Evolutionary conservation across 495 filamentous ascomycete species (phyloP).

Genomic region (Tuber indicum): DNA sequence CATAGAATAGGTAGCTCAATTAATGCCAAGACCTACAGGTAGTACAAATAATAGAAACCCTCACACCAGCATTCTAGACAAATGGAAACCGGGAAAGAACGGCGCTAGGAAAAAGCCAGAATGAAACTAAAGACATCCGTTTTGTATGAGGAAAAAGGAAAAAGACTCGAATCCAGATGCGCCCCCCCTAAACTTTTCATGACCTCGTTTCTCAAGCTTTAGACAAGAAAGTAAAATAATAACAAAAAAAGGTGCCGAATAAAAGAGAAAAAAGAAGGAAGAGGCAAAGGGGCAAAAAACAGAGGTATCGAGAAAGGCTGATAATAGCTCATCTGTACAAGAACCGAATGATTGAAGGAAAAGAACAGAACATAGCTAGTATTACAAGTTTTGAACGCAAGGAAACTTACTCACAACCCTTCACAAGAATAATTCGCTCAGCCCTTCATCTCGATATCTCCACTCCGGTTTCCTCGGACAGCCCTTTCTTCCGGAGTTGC

Average conservation of each 20-base stretch:
- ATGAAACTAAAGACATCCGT: not conserved
- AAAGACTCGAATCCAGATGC: slow-evolving; percentile 1
- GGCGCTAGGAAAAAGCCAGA: not conserved
- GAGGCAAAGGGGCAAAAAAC: not conserved
- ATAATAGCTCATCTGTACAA: slow-evolving; percentile 2
- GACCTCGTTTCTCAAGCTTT: slow-evolving; percentile 4
- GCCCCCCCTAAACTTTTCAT: not conserved
- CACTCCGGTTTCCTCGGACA: slow-evolving; percentile 1
- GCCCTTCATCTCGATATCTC: slow-evolving; percentile 30
- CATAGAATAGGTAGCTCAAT: not conserved
- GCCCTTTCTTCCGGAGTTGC: slow-evolving; percentile 5
- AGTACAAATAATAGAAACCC: not conserved
- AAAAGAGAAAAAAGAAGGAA: not conserved
- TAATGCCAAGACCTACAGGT: slow-evolving; percentile 4
- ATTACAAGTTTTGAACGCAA: slow-evolving; percentile 3
- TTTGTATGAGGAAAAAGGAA: not conserved
- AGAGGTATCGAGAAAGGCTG: not conserved
- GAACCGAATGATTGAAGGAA: not conserved
- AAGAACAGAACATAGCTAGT: not conserved
- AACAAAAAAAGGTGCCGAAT: not conserved
- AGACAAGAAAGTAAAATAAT: not conserved
- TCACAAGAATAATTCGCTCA: slow-evolving; percentile 11
- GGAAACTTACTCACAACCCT: not conserved
- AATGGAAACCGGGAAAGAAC: not conserved
- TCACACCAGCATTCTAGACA: slow-evolving; percentile 4